Evolutionary conservation across 208 protist genomes (phyloP), one percentile per base, ranked within the genome.

Genomic region (Borovskyia barvae): DNA sequence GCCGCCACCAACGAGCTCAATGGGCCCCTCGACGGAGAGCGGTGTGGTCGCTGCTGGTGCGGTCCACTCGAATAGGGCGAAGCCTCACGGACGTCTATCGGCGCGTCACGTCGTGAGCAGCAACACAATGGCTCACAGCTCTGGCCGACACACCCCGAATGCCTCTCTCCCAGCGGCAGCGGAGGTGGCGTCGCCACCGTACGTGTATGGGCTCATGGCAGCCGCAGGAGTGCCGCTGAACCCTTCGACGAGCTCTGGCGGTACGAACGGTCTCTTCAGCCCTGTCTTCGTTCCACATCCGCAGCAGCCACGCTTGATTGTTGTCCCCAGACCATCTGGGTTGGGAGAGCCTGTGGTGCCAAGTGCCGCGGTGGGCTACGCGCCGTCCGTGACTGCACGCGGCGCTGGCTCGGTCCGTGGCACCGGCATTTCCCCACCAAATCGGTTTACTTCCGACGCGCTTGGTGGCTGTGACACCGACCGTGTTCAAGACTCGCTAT

Each of bases 161-260:
- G 22, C 35, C 1, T 28, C 49, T 0, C 25, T 39, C 11, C 40
- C 43, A 17, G 39, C 36, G n/a, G 47, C 58, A 14, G 32, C 53
- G n/a, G 54, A 67, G 15, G 32, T 66, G 22, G 47, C 54, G 42
- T 42, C 67, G 0, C 51, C 67, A 29, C 67, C 50, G 24, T 74
- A 57, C 46, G 53, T 74, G 22, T 63, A 74, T 56, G 52, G 46
- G 2, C 64, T 71, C 17, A 63, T 64, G 64, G 49, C 54, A 7
- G 54, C 54, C 5, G 45, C 64, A 22, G 64, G 55, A 15, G 64
- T 39, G 17, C 39, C 43, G 7, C 25, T 53, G 14, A 51, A 5
- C 24, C 43, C 54, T 2, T 47, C 64, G 7, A 15, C 48, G 12
- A 25, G 25, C 43, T 24, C 32, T 12, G 19, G 40, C 8, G 49